phyloP scores from a whole-genome alignment of 1,139 yeast species.

The Eremothecium coryli region DNA sequence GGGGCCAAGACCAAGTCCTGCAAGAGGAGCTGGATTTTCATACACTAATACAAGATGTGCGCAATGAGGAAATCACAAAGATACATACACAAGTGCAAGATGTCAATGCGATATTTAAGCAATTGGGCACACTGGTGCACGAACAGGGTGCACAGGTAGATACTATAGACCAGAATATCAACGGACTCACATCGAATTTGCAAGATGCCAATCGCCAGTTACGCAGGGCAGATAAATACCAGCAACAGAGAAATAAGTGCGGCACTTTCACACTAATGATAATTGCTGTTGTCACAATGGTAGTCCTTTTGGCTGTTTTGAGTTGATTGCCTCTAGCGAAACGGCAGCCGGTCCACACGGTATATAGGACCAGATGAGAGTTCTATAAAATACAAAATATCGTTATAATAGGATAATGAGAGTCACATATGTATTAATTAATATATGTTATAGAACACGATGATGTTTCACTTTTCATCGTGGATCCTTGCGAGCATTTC shows the following conservation, averaged over 20 bases:
- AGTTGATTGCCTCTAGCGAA: too few species aligned
- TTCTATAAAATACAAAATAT: too few species aligned
- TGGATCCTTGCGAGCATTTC: conserved; percentile 11
- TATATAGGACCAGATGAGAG: too few species aligned
- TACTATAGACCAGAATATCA: conserved; percentile 69
- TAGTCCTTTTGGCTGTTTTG: conserved; percentile 33
- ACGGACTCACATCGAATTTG: conserved; percentile 55
- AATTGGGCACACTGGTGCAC: conserved; percentile 62
- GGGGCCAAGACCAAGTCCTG: conserved; percentile 36
- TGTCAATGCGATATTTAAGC: conserved; percentile 76
- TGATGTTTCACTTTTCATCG: conserved; percentile 1
- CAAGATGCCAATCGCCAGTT: conserved; percentile 65
- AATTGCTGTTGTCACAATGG: conserved; percentile 35
- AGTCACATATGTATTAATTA: too few species aligned
- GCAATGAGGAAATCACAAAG: conserved; percentile 62
- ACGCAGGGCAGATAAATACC: conserved; percentile 65
- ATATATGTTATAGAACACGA: too few species aligned
- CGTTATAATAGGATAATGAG: too few species aligned
- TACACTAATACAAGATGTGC: conserved; percentile 54
- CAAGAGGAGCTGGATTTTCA: conserved; percentile 73
- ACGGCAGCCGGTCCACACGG: too few species aligned
- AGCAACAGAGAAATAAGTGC: conserved; percentile 62
- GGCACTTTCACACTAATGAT: conserved; percentile 47
- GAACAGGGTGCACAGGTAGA: conserved; percentile 84
- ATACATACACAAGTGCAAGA: conserved; percentile 74